phyloP scores from a whole-genome alignment of 2,329 filamentous ascomycete genomes.

The Alternaria rosae region DNA sequence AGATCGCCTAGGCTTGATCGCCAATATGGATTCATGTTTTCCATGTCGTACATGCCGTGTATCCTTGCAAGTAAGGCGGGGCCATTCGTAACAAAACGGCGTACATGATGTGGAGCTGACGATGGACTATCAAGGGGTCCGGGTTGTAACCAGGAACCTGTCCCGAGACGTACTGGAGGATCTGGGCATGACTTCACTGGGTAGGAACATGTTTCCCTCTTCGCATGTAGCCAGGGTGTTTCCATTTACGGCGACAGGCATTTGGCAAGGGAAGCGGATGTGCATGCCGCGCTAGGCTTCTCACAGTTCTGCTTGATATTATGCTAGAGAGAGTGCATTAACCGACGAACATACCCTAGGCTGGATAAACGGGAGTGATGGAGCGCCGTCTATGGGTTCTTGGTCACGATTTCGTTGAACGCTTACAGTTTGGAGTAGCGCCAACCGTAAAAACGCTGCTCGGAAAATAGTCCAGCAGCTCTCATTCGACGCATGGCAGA shows the following conservation, averaged over 20 bases:
- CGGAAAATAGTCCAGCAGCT: background rate
- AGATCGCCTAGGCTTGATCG: background rate
- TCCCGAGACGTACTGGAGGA: background rate
- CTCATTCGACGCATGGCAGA: background rate
- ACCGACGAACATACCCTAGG: background rate
- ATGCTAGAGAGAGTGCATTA: background rate
- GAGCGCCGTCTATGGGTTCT: background rate
- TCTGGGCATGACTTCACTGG: background rate
- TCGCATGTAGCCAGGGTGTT: background rate
- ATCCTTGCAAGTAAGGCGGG: background rate
- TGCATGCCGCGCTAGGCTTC: background rate
- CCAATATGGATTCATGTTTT: background rate
- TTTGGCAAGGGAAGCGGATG: background rate
- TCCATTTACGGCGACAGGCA: background rate
- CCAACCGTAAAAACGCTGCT: background rate
- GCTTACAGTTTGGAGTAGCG: background rate
- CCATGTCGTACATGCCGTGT: background rate
- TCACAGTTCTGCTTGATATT: background rate
- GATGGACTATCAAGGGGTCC: background rate
- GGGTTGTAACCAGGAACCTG: background rate
- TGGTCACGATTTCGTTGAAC: background rate
- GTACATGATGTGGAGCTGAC: background rate
- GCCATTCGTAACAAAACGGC: background rate
- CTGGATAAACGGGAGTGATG: background rate
- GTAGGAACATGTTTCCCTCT: background rate